Percentiles rank a stretch among this genome's conserved stretches.
These are phyloP conservation scores for Tricladium varicosporioides DNA, from an alignment of 2,329 filamentous ascomycete genomes.

Conservation along the genomic window DNA sequence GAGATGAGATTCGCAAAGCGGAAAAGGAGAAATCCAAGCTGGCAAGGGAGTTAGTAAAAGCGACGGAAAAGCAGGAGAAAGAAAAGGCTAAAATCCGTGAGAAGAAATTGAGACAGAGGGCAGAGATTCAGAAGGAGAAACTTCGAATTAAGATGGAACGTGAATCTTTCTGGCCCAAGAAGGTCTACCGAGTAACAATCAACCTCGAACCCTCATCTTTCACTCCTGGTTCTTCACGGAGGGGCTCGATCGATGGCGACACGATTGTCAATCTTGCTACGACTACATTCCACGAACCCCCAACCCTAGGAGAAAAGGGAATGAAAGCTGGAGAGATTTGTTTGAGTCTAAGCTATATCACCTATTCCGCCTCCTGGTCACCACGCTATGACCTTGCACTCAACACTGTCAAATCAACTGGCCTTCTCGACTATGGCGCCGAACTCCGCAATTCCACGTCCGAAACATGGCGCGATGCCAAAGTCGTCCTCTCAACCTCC, in stretches of 20 bases:
- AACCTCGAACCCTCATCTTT: slow-evolving; percentile 46
- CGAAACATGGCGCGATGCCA: slow-evolving; percentile 47
- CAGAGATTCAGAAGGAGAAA: slow-evolving; percentile 43
- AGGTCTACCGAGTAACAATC: slow-evolving; percentile 49
- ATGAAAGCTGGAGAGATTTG: slow-evolving; percentile 27
- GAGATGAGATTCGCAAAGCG: slow-evolving; percentile 33
- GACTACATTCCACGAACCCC: slow-evolving; percentile 22
- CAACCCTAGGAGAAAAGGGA: slow-evolving; percentile 3
- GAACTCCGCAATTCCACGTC: slow-evolving; percentile 50
- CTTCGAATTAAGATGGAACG: slow-evolving; percentile 43
- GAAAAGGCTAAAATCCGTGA: slow-evolving; percentile 37
- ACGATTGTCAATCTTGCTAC: slow-evolving; percentile 26
- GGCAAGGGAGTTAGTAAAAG: slow-evolving; percentile 25
- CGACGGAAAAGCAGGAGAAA: slow-evolving; percentile 37
- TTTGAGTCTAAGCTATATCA: slow-evolving; percentile 33
- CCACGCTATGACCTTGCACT: slow-evolving; percentile 50
- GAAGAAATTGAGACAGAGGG: slow-evolving; percentile 37
- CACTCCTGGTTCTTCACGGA: slow-evolving; percentile 47
- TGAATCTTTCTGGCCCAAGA: slow-evolving; percentile 48
- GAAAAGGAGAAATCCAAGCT: slow-evolving; percentile 35
- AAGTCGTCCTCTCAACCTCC: slow-evolving; percentile 46
- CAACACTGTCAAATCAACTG: slow-evolving; percentile 33
- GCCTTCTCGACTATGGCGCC: slow-evolving; percentile 47
- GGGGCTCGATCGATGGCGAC: slow-evolving; percentile 41
- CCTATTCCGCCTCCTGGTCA: slow-evolving; percentile 41